phyloP scores from a whole-genome alignment of 1,284 basidiomycete species.

The Neotropicomus parvogracilis region DNA sequence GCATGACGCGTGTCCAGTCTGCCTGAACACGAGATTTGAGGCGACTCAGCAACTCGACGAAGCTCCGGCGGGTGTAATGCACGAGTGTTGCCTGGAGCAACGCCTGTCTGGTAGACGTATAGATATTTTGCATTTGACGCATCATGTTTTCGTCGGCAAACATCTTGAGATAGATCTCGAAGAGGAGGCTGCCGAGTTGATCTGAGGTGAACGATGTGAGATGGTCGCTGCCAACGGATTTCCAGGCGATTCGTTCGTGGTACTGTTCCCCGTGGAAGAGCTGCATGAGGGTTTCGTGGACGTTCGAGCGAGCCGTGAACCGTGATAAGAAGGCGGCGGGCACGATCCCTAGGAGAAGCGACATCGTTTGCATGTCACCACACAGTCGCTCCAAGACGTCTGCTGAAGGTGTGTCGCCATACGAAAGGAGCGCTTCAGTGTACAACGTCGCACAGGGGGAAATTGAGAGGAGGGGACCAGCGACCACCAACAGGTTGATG shows the following conservation, averaged over 20 bases:
- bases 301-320: slow-evolving; percentile 42
- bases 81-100: slow-evolving; percentile 6
- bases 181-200: slow-evolving; percentile 42
- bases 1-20: slow-evolving; percentile 37
- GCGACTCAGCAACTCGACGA: slow-evolving; percentile 41
- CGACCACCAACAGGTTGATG: slow-evolving; percentile 46
- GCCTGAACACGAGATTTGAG: slow-evolving; percentile 34
- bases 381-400: slow-evolving; percentile 37
- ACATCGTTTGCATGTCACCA: slow-evolving; percentile 39
- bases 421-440: slow-evolving; percentile 41
- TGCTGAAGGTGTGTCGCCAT: slow-evolving; percentile 25
- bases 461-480: slow-evolving; percentile 36
- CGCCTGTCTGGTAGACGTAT: slow-evolving; percentile 1
- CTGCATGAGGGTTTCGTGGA: slow-evolving; percentile 37
- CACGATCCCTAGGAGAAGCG: slow-evolving; percentile 40
- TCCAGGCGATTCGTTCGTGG: slow-evolving; percentile 46
- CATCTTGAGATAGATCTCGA: slow-evolving; percentile 45
- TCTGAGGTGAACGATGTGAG: slow-evolving; percentile 27
- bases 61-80: slow-evolving; percentile 45
- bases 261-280: slow-evolving; percentile 30
- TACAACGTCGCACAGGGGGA: slow-evolving; percentile 35
- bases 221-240: slow-evolving; percentile 21
- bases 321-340: slow-evolving; percentile 42
- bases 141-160: slow-evolving; percentile 34
- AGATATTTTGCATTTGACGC: slow-evolving; percentile 10